Evolutionary conservation across 73 alveolate species (phyloP).

Genomic region (Blepharisma japonicum): DNA sequence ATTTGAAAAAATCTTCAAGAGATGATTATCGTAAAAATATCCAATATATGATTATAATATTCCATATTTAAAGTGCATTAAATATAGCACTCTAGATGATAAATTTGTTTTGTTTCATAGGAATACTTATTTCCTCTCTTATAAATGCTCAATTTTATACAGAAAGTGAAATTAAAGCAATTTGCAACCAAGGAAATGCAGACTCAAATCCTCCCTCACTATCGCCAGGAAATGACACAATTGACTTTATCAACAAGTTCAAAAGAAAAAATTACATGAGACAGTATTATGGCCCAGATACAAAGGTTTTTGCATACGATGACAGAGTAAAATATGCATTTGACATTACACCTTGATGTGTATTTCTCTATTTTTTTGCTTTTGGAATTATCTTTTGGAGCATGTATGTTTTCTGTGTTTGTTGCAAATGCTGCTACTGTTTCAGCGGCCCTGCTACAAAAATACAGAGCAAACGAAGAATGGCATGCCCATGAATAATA

Average conservation of each 20-base stretch:
- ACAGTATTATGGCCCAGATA: neutral
- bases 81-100: too few relatives aligned
- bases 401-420: neutral
- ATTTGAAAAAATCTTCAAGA: too few relatives aligned
- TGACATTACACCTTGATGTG: neutral
- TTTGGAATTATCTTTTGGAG: conserved; percentile 5
- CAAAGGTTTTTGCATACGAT: neutral
- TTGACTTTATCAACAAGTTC: neutral
- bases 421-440: conserved; percentile 23
- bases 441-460: conserved; percentile 9
- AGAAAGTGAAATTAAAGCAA: neutral
- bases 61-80: too few relatives aligned
- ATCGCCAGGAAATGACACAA: conserved; percentile 20
- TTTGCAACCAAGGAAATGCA: conserved; percentile 7
- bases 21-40: too few relatives aligned
- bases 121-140: too few relatives aligned
- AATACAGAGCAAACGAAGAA: neutral
- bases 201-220: conserved; percentile 23
- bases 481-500: neutral
- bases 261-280: conserved; percentile 9
- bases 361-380: neutral
- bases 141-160: neutral
- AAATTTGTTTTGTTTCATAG: too few relatives aligned
- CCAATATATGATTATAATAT: too few relatives aligned
- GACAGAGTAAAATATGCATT: neutral